Evolutionary conservation across 2,329 filamentous ascomycete species (phyloP).

Genomic region (Cryoendolithus antarcticus): DNA sequence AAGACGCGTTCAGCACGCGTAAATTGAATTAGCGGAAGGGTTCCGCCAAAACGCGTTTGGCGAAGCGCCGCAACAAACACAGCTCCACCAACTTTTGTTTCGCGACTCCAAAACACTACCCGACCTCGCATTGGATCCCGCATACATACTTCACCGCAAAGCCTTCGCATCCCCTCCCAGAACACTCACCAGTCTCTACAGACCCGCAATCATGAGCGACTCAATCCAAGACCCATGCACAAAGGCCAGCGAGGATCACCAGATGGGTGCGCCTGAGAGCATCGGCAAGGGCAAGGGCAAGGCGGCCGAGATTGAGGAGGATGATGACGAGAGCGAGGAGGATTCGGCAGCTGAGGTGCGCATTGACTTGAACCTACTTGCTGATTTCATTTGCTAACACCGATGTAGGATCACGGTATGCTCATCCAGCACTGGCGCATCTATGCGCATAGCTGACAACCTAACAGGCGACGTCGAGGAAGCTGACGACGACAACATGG

Average conservation of each 20-base stretch:
- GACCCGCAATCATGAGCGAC: slow-evolving; percentile 14
- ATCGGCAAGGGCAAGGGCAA: slow-evolving; percentile 79
- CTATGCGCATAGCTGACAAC: slow-evolving; percentile 4
- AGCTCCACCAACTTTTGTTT: too few relatives aligned
- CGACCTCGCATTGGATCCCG: not conserved
- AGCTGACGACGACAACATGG: slow-evolving; percentile 68
- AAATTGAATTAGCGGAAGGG: not conserved
- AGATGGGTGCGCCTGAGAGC: slow-evolving; percentile 32
- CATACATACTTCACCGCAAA: slow-evolving; percentile 4
- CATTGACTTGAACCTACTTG: not conserved
- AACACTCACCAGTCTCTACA: not conserved
- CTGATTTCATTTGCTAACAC: not conserved
- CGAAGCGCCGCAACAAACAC: too few relatives aligned
- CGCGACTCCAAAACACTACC: too few relatives aligned
- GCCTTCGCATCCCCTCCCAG: not conserved
- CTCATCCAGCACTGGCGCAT: slow-evolving; percentile 1
- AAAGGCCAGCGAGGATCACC: slow-evolving; percentile 13
- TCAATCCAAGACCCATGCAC: slow-evolving; percentile 14
- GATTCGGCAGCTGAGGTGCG: slow-evolving; percentile 31
- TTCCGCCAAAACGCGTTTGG: not conserved
- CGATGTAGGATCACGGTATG: not conserved
- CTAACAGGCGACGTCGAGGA: slow-evolving; percentile 43
- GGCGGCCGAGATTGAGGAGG: slow-evolving; percentile 56
- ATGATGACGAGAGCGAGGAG: slow-evolving; percentile 32
- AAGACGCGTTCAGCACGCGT: not conserved